phyloP scores from a whole-genome alignment of 768 basidiomycete genomes.

The Asterophora lycoperdoides region DNA sequence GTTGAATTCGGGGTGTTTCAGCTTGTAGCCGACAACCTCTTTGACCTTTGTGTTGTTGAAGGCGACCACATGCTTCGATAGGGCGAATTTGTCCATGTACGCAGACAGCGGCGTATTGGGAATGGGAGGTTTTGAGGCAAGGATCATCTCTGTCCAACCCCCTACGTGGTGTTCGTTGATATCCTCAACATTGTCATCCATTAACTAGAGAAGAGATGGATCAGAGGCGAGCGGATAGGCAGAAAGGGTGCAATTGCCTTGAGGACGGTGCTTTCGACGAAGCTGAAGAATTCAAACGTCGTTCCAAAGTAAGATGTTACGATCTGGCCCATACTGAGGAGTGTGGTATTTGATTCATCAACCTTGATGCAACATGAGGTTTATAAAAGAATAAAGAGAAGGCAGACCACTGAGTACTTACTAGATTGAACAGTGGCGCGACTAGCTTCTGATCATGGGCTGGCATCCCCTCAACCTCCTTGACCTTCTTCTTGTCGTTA shows the following conservation, averaged over 20 bases:
- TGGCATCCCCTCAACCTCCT: conserved; percentile 59
- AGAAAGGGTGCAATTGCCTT: conserved; percentile 42
- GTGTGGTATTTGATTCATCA: conserved; percentile 71
- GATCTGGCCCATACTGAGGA: conserved; percentile 59
- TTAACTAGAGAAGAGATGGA: conserved; percentile 39
- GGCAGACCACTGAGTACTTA: conserved; percentile 24
- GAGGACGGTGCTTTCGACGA: conserved; percentile 61
- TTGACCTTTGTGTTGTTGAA: conserved; percentile 74
- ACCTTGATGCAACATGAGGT: conserved; percentile 36
- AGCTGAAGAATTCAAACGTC: conserved; percentile 74
- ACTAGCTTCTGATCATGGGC: conserved; percentile 52
- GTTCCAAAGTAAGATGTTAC: conserved; percentile 74
- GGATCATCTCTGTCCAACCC: conserved; percentile 81
- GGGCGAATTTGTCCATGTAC: conserved; percentile 72
- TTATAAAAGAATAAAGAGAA: not conserved
- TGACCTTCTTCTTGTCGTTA: conserved; percentile 67
- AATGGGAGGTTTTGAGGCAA: conserved; percentile 64
- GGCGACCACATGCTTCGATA: conserved; percentile 66
- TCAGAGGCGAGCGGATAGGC: not conserved
- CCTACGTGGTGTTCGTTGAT: conserved; percentile 82
- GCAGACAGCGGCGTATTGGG: conserved; percentile 68
- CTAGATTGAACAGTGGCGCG: conserved; percentile 83
- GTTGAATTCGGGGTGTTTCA: conserved; percentile 59
- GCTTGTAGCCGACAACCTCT: conserved; percentile 61
- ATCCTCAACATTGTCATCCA: conserved; percentile 72